Base-by-base conservation (phyloP, 2,329 filamentous ascomycete genomes). In the Nothopassalora personata region DNA sequence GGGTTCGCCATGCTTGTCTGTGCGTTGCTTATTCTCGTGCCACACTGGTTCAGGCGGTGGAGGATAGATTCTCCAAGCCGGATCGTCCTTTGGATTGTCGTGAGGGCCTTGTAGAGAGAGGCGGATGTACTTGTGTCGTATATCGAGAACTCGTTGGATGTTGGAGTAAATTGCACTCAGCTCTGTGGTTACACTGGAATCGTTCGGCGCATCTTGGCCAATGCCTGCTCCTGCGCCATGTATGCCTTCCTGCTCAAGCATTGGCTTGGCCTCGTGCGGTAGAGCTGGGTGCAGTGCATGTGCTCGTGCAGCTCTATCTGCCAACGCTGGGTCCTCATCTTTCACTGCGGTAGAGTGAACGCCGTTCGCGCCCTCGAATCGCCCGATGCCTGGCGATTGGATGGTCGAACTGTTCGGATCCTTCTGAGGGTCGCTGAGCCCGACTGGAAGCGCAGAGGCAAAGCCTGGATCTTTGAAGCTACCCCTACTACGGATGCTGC, bases 1-100 rank as follows among this genome's bases (percentile, higher is more conserved):
- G 31, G 53, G 28, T 9, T 51, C 49, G 30, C 49, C 49, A 34
- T 51, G 27, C 49, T 51, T 51, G 23, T 66, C 61, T 48, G 65
- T 64, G 13, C 69, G 58, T 52, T 68, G 67, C 34, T 70, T 70
- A 56, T 73, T 69, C 36, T 72, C 70, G 53, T 86, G 82, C 93
- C 94, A 97, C 2, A 90, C 90, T 15, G 94, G 94, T 68, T 95
- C 90, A 5, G 93, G 94, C 4, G 92, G 92, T 13, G 90, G 86
- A 9, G 94, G 94, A 69, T 97, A 97, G 48, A 99, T 90, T 56
- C 83, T 81, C 93, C 93, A 99, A 53, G 80, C 83, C 0, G 86
- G 82, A 18, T 88, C 84, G 71, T 97, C 91, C 68, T 91, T 91
- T 1, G 94, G 94, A 66, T 97, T 97, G 71, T 96, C 90, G 11